Evolutionary conservation across 73 alveolate genomes (phyloP).

Genomic region (Paramecium primaurelia): DNA sequence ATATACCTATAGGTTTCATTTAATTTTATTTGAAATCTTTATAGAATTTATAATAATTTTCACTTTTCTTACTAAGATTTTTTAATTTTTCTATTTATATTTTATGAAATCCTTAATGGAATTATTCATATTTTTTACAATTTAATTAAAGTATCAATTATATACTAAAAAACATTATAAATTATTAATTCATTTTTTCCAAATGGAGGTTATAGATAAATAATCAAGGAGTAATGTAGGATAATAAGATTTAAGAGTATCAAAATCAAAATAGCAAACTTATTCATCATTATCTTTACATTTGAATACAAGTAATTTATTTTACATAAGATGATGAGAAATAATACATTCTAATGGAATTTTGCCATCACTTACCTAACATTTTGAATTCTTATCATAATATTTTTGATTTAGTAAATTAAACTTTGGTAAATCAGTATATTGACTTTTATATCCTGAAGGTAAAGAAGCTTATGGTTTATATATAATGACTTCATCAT

Average conservation of each 20-base stretch:
- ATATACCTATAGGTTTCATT: not conserved
- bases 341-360: not conserved
- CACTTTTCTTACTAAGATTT: too few relatives aligned
- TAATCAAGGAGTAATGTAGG: constrained; percentile 1
- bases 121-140: too few relatives aligned
- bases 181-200: not conserved
- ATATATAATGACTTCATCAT: not conserved
- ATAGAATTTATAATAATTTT: too few relatives aligned
- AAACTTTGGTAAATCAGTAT: not conserved
- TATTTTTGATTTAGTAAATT: not conserved
- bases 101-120: too few relatives aligned
- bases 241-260: constrained; percentile 1
- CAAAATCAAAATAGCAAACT: not conserved
- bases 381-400: not conserved
- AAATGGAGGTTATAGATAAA: not conserved
- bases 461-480: not conserved
- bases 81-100: too few relatives aligned
- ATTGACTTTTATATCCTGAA: not conserved
- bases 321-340: not conserved
- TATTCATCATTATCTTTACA: not conserved
- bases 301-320: not conserved
- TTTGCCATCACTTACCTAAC: not conserved
- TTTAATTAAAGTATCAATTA: not conserved
- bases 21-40: too few relatives aligned
- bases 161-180: not conserved